These are phyloP conservation scores for Phytophthora chlamydospora DNA, from an alignment of 352 stramenopile genomes.

Conservation along the genomic window DNA sequence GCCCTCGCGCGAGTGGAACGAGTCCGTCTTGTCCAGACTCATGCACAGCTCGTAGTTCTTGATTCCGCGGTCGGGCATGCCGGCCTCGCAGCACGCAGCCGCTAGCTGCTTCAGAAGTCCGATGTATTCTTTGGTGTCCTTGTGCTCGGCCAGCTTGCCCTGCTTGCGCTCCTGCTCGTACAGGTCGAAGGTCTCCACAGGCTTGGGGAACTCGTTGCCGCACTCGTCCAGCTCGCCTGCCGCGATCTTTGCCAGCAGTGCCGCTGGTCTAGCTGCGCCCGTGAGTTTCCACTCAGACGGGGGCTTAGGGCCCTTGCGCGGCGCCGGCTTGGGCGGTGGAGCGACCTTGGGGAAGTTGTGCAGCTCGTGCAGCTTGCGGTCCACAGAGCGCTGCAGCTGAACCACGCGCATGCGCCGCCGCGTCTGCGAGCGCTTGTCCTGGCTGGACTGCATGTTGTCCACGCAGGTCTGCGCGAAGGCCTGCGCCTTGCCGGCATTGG, in stretches of 20 bases:
- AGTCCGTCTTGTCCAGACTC: slow-evolving; percentile 71
- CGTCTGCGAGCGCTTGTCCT: slow-evolving; percentile 71
- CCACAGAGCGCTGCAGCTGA: slow-evolving; percentile 77
- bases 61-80: slow-evolving; percentile 77
- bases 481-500: slow-evolving; percentile 50
- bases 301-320: slow-evolving; percentile 60
- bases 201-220: slow-evolving; percentile 75
- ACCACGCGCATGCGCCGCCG: slow-evolving; percentile 81
- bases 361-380: slow-evolving; percentile 73
- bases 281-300: slow-evolving; percentile 83
- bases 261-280: slow-evolving; percentile 69
- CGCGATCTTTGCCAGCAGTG: slow-evolving; percentile 76
- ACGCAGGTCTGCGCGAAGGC: slow-evolving; percentile 69
- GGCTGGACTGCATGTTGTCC: slow-evolving; percentile 61
- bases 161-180: slow-evolving; percentile 61
- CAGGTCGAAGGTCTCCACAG: slow-evolving; percentile 80
- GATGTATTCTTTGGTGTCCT: slow-evolving; percentile 76
- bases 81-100: slow-evolving; percentile 70
- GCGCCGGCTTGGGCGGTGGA: slow-evolving; percentile 37
- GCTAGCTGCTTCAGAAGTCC: slow-evolving; percentile 71
- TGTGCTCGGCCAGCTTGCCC: slow-evolving; percentile 59
- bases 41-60: slow-evolving; percentile 86
- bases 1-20: slow-evolving; percentile 65
- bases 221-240: slow-evolving; percentile 80
- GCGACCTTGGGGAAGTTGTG: slow-evolving; percentile 61